Evolutionary conservation across 345 rosid species (phyloP).

Genomic region (Boechera stricta): DNA sequence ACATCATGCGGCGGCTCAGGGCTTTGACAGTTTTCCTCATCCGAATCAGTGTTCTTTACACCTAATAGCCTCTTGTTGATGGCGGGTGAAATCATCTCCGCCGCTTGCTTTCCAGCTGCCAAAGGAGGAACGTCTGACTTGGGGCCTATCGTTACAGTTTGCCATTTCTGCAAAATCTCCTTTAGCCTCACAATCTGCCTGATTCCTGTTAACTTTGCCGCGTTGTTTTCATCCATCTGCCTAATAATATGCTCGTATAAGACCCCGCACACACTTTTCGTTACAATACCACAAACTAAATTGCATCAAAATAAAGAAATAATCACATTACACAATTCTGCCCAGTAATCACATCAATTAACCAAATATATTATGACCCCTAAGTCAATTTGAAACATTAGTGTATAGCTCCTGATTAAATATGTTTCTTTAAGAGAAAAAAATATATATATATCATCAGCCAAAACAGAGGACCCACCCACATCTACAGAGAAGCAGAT

Average conservation of each 20-base stretch:
- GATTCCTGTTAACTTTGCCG: constrained; percentile 70
- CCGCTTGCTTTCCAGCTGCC: constrained; percentile 30
- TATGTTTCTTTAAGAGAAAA: neutral
- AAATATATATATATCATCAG: constrained; percentile 5
- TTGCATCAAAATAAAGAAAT: neutral
- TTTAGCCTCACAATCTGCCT: constrained; percentile 81
- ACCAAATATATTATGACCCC: neutral
- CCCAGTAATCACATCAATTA: no score
- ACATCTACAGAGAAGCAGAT: constrained; percentile 19
- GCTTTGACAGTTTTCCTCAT: constrained; percentile 77
- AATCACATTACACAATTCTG: neutral
- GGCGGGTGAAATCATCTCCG: constrained; percentile 51
- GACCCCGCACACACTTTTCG: constrained; percentile 38
- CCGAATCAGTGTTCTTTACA: constrained; percentile 65
- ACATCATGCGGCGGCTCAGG: constrained; percentile 81
- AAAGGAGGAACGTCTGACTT: constrained; percentile 45
- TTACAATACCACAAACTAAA: neutral
- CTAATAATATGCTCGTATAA: constrained; percentile 34
- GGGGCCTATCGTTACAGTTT: constrained; percentile 63
- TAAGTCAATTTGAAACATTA: neutral
- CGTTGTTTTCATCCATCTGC: constrained; percentile 71
- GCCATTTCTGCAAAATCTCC: constrained; percentile 94
- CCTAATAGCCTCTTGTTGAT: constrained; percentile 61
- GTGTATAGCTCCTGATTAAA: neutral
- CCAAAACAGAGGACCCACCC: constrained; percentile 28